Evolutionary conservation across 441 rosid genomes (phyloP), one percentile per base, ranked within the genome.

Genomic region (Manihot esculenta): DNA sequence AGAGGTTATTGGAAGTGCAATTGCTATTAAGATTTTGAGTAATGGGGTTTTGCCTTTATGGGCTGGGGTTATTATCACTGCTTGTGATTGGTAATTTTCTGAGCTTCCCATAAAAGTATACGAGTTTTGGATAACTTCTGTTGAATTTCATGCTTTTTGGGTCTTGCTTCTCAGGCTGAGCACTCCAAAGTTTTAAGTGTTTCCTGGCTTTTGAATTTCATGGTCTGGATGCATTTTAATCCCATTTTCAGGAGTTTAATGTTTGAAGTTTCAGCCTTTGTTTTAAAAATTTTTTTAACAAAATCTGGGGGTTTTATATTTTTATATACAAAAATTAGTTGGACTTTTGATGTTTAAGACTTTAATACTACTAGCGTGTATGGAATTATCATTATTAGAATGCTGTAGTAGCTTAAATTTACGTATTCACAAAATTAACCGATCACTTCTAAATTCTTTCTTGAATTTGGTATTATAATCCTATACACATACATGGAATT

Each of bases 1-100:
- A 66, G 96, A 92, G 77, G 99, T 94, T 49, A 90, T 92, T 61
- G 97, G 97, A 15, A 90, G 97, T 76, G 97, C 92, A 17, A 90
- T 94, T 77, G 99, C 99, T 42, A 74, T 90, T 57, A 75, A 83
- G 85, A 90, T 92, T 72, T 74, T 92, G 78, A 88, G 87, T 77
- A 89, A 89, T 72, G 92, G 96, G 23, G 44, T 76, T 69, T 55
- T 94, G 74, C 97, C 97, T 74, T 80, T 94, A 47, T 92, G 97
- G 96, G 83, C 87, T 75, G 99, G 99, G 45, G 97, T 94, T 71
- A 13, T 81, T 15, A 87, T 94, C 18, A 92, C 93, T 5, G 96
- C 97, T 71, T 79, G 74, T 47, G 97, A 92, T 62, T 90, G 97
- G 99, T 94, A 66, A 73, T 60, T 74, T 69, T 64, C 15, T 35